Evolutionary conservation across 306 rosid species (phyloP), one percentile per base, ranked within the genome.

Genomic region (Argentina anserina): DNA sequence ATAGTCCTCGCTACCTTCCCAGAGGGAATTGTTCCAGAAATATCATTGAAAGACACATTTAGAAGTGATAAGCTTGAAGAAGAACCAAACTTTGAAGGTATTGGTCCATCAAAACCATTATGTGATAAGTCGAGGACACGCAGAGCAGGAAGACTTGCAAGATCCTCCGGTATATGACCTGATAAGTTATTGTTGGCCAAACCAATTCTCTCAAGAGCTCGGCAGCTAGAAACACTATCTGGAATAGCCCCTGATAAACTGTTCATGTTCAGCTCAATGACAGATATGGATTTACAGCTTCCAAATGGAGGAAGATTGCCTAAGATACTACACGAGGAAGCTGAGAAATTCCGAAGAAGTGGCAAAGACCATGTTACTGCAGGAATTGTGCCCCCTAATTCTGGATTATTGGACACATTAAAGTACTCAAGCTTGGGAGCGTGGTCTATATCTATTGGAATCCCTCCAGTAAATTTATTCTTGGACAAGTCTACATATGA

Each of bases 11-110:
- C 87, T 60, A 69, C 31, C 71, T 81, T 77, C 15, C 82, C 81
- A 10, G 80, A 40, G n/a, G 98, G 98, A 75, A 94, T 89, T 46
- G 91, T 88, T 37, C 98, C 98, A 0, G 98, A 86, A 49, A 94
- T 83, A 41, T 89, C 75, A 74, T 94, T 94, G 87, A 83, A 91
- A 41, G 98, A 94, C 81, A 94, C 95, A 74, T 94, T 94, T 45
- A 94, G 84, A 31, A 91, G 87, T 60, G 80, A 78, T 72, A 94
- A 83, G 75, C 87, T 89, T 70, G 89, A 78, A 63, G 89, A 89
- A 72, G 81, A 81, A 46, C 91, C 82, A 82, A 94, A 84, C 69
- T 83, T 84, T 7, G 58, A 71, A 7, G 98, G 98, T 82, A 94
- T 91, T 70, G 72, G 49, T 72, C 98, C 98, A 68, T 52, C 79